Evolutionary conservation across 306 rosid species (phyloP), one percentile per base, ranked within the genome.

Genomic region (Castanopsis chinensis): DNA sequence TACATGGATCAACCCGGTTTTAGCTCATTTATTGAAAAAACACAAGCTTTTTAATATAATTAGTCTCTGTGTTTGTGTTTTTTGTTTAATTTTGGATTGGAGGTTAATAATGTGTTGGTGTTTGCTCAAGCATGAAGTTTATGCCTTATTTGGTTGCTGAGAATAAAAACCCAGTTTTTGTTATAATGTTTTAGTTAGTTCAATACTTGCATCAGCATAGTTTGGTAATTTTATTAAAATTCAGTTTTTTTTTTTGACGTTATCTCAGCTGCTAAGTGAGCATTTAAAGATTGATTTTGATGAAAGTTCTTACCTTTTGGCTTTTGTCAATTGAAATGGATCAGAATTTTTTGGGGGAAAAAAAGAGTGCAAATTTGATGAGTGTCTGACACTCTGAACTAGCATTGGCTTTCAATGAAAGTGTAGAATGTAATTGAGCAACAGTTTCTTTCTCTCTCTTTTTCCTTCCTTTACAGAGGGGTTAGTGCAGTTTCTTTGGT

Each of bases 401-500:
- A 33, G 25, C 52, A 49, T 49, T 49, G 53, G 4, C 45, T 13
- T 67, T 67, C 37, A 23, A 35, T 33, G 15, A 23, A n/a, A 45
- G 19, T 25, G n/a, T 33, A 67, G 25, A 67, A n/a, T 5, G 9
- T 32, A 33, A 19, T 67, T 19, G 72, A 6, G 23, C 21, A n/a
- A 35, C 52, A 19, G 18, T 8, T 33, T 19, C 3, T 11, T 35
- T 13, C 5, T 43, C 43, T 75, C 13, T 33, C 19, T 67, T 23
- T 53, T 6, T n/a, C 17, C 20, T 72, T n/a, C 53, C 57, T 18
- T 20, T 58, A 55, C 90, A 95, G 99, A 65, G 85, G 49, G n/a
- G 88, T 71, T 71, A 84, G 71, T 67, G 91, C 90, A 8, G 88
- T 80, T 79, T 75, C 94, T 28, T 79, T 94, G 71, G 82, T 73